Conservation (phyloP, 75 land plant species). For the Cunninghamia lanceolata region DNA sequence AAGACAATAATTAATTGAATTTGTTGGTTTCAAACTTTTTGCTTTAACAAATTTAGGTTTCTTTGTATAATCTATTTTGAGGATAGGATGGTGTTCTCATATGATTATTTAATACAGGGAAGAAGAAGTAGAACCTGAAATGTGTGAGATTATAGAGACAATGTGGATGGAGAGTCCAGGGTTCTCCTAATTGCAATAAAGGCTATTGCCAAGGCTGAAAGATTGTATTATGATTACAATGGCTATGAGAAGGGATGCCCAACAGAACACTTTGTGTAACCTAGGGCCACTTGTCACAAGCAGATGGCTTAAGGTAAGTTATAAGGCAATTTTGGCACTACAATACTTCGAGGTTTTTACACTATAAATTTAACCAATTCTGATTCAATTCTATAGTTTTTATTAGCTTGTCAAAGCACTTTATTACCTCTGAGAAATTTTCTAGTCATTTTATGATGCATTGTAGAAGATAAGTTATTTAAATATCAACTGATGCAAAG, state of each 20-base stretch:
- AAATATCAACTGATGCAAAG: neutral
- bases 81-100: neutral
- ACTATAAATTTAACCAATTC: neutral
- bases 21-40: neutral
- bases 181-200: slow-evolving; percentile 82
- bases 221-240: slow-evolving; percentile 95
- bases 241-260: slow-evolving; percentile 89
- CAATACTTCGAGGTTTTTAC: neutral
- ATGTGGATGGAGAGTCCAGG: slow-evolving; percentile 82
- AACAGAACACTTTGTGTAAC: slow-evolving; percentile 84
- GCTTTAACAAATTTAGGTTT: neutral
- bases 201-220: slow-evolving; percentile 87
- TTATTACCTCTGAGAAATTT: neutral
- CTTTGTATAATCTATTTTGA: slow-evolving; percentile 6
- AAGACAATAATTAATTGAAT: neutral
- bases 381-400: neutral
- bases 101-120: slow-evolving; percentile 42
- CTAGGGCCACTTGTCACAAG: neutral
- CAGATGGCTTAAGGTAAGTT: neutral
- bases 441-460: neutral
- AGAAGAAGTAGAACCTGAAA: slow-evolving; percentile 88
- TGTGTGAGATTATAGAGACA: slow-evolving; percentile 86
- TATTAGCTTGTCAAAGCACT: neutral
- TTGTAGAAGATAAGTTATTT: neutral
- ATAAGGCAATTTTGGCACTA: neutral